A percentile compares a stretch with the other conserved stretches of the same genome.
These are phyloP conservation scores for Penicillium sp. DNA, from an alignment of 2,329 filamentous ascomycete genomes.

Conservation along the genomic window DNA sequence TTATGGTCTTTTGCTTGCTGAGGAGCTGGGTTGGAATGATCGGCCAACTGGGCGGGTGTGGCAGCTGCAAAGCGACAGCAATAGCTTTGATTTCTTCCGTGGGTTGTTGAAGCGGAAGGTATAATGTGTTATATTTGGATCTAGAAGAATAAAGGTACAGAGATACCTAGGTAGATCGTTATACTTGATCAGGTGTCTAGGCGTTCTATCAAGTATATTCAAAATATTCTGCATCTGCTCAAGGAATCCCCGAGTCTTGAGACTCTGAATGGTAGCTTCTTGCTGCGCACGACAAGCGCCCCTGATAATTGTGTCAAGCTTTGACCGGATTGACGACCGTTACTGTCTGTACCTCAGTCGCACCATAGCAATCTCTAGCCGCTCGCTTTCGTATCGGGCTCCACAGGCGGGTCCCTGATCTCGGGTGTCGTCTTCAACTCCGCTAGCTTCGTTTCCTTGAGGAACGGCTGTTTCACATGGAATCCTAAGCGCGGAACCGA, in stretches of 20 bases:
- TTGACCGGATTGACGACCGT: background rate
- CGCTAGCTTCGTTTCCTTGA: slow-evolving; percentile 1
- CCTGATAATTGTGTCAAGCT: slow-evolving; percentile 11
- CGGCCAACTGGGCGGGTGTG: slow-evolving; percentile 70
- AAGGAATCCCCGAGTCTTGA: slow-evolving; percentile 65
- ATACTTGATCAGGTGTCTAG: background rate
- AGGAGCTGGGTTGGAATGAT: slow-evolving; percentile 72
- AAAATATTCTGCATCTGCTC: slow-evolving; percentile 42
- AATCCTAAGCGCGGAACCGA: slow-evolving; percentile 6
- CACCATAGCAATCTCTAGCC: slow-evolving; percentile 16
- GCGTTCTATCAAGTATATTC: slow-evolving; percentile 6
- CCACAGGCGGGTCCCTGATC: slow-evolving; percentile 2
- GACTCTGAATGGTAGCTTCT: slow-evolving; percentile 68
- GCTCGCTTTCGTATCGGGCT: slow-evolving; percentile 19
- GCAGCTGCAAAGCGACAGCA: slow-evolving; percentile 89
- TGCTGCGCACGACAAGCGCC: slow-evolving; percentile 77
- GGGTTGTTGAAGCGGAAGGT: slow-evolving; percentile 78
- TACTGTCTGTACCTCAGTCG: slow-evolving; percentile 16
- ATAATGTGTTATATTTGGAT: slow-evolving; percentile 31
- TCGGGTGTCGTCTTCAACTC: slow-evolving; percentile 6
- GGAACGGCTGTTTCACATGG: background rate
- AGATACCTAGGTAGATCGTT: too few relatives aligned
- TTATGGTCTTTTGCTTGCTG: slow-evolving; percentile 78
- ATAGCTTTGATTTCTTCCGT: slow-evolving; percentile 96
- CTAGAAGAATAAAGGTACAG: too few relatives aligned